phyloP scores from a whole-genome alignment of 176 grass and related monocot genomes.

The Rhynchospora breviuscula region DNA sequence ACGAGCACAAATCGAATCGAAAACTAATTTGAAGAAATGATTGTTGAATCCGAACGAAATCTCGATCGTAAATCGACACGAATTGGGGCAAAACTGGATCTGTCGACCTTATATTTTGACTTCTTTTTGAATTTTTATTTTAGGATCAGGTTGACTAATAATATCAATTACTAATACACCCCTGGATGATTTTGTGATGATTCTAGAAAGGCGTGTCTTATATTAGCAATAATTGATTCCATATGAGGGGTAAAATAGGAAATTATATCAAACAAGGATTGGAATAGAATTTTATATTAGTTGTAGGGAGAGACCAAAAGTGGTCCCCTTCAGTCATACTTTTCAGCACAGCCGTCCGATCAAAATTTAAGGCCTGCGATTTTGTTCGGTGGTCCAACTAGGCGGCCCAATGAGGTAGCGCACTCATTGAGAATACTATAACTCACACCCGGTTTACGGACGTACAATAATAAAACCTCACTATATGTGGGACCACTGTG shows the following conservation, averaged over 20 bases:
- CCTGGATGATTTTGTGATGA: background rate
- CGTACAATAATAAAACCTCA: background rate
- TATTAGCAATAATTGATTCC: conserved; percentile 1
- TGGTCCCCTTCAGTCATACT: background rate
- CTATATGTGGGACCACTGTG: background rate
- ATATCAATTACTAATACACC: conserved; percentile 15
- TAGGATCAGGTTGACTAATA: background rate
- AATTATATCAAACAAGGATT: background rate
- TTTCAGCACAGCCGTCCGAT: conserved; percentile 5
- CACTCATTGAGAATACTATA: background rate
- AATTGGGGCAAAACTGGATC: conserved; percentile 30
- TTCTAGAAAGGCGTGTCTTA: background rate
- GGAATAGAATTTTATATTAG: conserved; percentile 5
- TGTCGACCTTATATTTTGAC: conserved; percentile 6
- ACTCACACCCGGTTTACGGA: background rate
- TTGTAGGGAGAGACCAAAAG: background rate
- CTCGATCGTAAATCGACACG: conserved; percentile 1
- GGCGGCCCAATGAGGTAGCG: background rate
- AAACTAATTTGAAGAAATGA: conserved; percentile 23
- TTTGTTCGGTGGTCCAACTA: conserved; percentile 6
- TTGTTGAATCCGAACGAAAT: conserved; percentile 6
- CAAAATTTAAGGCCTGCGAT: background rate
- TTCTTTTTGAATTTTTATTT: conserved; percentile 25
- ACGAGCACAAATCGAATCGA: conserved; percentile 18
- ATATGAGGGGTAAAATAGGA: conserved; percentile 4